Evolutionary conservation across 257 asterid genomes (phyloP).

Genomic region (Ocimum tenuiflorum): DNA sequence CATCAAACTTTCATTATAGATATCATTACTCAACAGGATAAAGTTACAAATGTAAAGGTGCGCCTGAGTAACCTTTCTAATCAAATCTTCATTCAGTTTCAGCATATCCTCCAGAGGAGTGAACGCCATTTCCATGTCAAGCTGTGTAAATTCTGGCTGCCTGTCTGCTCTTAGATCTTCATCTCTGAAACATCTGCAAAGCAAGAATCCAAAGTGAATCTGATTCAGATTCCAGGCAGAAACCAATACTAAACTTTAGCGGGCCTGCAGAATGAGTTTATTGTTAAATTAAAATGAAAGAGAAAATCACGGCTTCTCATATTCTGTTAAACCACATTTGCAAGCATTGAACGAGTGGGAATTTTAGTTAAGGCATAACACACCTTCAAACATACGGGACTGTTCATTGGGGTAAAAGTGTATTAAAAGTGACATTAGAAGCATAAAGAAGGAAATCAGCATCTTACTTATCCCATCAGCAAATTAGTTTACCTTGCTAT

Average conservation of each 20-base stretch:
- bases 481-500: conserved; percentile 66
- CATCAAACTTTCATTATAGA: conserved; percentile 1
- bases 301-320: neutral
- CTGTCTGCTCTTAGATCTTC: conserved; percentile 99
- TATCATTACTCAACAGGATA: neutral
- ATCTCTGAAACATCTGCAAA: conserved; percentile 88
- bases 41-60: neutral
- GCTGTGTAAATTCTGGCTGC: conserved; percentile 97
- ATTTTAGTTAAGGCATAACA: neutral
- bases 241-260: neutral
- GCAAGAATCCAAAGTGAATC: conserved; percentile 16
- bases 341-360: neutral
- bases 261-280: neutral
- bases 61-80: conserved; percentile 61
- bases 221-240: neutral
- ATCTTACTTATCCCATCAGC: neutral
- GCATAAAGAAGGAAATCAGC: neutral
- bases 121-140: conserved; percentile 96
- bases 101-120: conserved; percentile 91
- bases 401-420: neutral
- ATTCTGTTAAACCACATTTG: neutral
- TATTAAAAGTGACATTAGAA: neutral
- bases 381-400: neutral
- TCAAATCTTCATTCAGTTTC: conserved; percentile 90
- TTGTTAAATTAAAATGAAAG: neutral